Evolutionary conservation across 768 basidiomycete genomes (phyloP), one percentile per base, ranked within the genome.

Genomic region (Steccherinum ochraceum): DNA sequence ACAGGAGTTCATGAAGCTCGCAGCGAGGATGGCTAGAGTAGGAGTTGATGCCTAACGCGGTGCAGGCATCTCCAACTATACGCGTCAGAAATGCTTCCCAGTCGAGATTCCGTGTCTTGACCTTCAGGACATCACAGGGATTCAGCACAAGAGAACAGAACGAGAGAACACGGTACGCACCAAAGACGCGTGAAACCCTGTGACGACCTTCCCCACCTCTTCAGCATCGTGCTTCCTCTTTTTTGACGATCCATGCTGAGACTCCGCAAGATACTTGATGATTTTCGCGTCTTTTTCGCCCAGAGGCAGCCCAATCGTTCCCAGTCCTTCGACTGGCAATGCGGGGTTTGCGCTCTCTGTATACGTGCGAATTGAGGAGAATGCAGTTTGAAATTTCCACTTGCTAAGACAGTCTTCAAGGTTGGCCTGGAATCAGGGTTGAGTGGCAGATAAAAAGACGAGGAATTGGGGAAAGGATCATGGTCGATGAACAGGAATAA

Each of bases 201-300:
- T 79, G 3, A 74, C 77, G 63, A 78, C 70, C 12, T 76, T 61
- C 5, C 77, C 74, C 1, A 63, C 55, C 40, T 62, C 74, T 51
- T 78, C 69, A 1, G 76, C 66, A 5, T 75, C 53, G 0, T 72
- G 76, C 10, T 65, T 58, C 26, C 70, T 66, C 13, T 72, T 74
- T 46, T 71, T 67, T 1, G 75, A 76, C 35, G n/a, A n/a, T n/a
- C 70, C 78, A 0, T 75, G 73, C 2, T 77, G 72, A 55, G 71
- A 71, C 4, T 55, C 52, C 5, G 72, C 63, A 13, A 56, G 50
- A 0, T 61, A 53, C 21, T 71, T 73, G 40, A 80, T 64, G 1
- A 58, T 45, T 35, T 65, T 60, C 1, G 75, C 76, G 21, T 74
- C 74, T 2, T 68, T 60, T 27, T 60, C 51, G 40, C 60, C 69